phyloP scores from a whole-genome alignment of 179 eudicot genomes.

The Heliamphora pulchella region DNA sequence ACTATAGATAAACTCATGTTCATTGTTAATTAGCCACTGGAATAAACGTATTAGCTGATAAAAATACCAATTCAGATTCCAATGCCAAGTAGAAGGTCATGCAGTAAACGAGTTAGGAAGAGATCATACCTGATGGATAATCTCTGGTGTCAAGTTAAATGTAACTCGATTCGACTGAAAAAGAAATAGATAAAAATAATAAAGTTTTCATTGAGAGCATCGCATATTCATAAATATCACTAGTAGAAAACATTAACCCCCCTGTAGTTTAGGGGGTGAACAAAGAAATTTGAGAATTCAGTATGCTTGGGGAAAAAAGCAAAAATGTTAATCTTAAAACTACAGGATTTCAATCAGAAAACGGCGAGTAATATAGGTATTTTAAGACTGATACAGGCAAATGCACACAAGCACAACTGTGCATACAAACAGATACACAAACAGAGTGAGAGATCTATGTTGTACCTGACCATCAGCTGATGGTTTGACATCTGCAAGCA shows the following conservation, averaged over 20 bases:
- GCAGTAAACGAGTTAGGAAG: background rate
- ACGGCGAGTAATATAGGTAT: background rate
- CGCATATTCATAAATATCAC: background rate
- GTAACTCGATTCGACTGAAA: slow-evolving; percentile 91
- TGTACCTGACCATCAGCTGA: slow-evolving; percentile 89
- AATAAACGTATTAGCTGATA: too few species aligned
- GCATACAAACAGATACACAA: slow-evolving; percentile 3
- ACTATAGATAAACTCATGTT: background rate
- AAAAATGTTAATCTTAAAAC: background rate
- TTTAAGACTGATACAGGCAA: background rate
- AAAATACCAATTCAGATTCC: background rate
- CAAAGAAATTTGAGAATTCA: slow-evolving; percentile 8
- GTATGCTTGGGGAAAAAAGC: background rate
- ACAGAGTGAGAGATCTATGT: slow-evolving; percentile 20
- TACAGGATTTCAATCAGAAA: background rate
- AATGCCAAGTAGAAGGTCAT: background rate
- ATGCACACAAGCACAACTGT: background rate
- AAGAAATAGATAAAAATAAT: slow-evolving; percentile 6
- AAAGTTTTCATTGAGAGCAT: background rate
- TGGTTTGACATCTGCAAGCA: slow-evolving; percentile 77
- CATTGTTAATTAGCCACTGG: background rate
- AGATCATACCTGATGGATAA: slow-evolving; percentile 77
- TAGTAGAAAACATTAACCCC: background rate
- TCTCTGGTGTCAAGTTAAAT: slow-evolving; percentile 86
- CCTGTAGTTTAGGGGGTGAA: background rate